Evolutionary conservation across 2,329 filamentous ascomycete genomes (phyloP), one percentile per base, ranked within the genome.

Genomic region (Colletotrichum sidae): DNA sequence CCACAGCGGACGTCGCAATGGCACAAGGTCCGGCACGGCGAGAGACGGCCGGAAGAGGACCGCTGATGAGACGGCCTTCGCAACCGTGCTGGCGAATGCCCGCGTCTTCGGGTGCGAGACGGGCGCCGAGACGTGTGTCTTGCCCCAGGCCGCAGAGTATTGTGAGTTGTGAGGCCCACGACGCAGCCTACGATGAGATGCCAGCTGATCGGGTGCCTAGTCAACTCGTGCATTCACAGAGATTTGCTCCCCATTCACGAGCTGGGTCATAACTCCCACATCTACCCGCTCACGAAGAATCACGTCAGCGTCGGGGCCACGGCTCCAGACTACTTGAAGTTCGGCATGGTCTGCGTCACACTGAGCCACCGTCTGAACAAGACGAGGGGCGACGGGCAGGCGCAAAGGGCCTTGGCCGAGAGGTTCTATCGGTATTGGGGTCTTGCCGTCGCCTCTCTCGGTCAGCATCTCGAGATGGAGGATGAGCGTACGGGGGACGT

Each of bases 311-410:
- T 51, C 11, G 58, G 35, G 11, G 44, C 51, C 12, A 42, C 25
- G 44, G 13, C 13, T 12, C 58, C 58, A 6, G 51, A 55, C 8
- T 50, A 55, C 15, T 13, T 61, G 4, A 42, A 35, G 35, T 45
- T 55, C 34, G 69, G 70, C n/a, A 68, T 76, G 9, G 58, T 77
- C 39, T 76, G 75, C 60, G 71, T 76, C 69, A 68, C 71, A 4
- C 53, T 78, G 12, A 74, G 70, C 39, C 77, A 79, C 55, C 71
- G 73, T 45, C 72, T 77, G 17, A 77, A 76, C 67, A 71, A 70
- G 17, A 68, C 60, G 6, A 60, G 68, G 44, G 49, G 68, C 37
- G 52, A 68, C n/a, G 8, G 47, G 8, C 38, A 68, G 6, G 65
- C 53, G 33, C 67, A 68, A 10, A 53, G 33, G 7, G 44, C 41